A percentile compares a stretch with the other conserved stretches of the same genome.
Conservation (phyloP, 495 filamentous ascomycete genomes). For the Xylaria cubensis region DNA sequence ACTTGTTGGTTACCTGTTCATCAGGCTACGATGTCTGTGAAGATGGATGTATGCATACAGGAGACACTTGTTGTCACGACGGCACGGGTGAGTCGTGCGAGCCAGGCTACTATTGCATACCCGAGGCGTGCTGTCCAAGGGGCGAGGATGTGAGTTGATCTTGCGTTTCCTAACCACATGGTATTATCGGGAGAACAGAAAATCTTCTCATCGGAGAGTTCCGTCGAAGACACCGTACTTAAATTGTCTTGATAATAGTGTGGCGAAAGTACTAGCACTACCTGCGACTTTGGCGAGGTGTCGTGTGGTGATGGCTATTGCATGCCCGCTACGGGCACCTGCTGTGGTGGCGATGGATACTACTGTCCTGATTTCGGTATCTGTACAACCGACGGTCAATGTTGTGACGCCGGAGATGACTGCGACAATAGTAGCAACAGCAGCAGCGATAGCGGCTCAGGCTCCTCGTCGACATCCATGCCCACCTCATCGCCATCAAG, state of each 20-base stretch:
- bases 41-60: too few relatives aligned
- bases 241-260: slow-evolving; percentile 8
- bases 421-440: slow-evolving; percentile 16
- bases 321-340: slow-evolving; percentile 36
- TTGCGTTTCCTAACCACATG: too few relatives aligned
- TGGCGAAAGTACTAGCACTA: background rate
- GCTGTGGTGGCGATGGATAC: slow-evolving; percentile 29
- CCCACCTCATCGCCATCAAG: background rate
- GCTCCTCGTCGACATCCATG: slow-evolving; percentile 28
- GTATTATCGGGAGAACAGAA: too few relatives aligned
- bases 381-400: slow-evolving; percentile 33
- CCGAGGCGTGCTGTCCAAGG: too few relatives aligned
- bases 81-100: too few relatives aligned
- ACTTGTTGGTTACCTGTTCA: too few relatives aligned
- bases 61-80: too few relatives aligned
- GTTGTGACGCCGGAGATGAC: slow-evolving; percentile 31
- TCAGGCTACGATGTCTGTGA: too few relatives aligned
- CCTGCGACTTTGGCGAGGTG: slow-evolving; percentile 24
- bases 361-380: slow-evolving; percentile 37
- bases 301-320: slow-evolving; percentile 31
- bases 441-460: slow-evolving; percentile 18
- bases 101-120: too few relatives aligned
- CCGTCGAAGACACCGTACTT: too few relatives aligned
- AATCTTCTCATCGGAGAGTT: too few relatives aligned
- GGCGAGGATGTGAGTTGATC: too few relatives aligned